Conservation (phyloP, 345 rosid species). For the Eucalyptus leucophloia region DNA sequence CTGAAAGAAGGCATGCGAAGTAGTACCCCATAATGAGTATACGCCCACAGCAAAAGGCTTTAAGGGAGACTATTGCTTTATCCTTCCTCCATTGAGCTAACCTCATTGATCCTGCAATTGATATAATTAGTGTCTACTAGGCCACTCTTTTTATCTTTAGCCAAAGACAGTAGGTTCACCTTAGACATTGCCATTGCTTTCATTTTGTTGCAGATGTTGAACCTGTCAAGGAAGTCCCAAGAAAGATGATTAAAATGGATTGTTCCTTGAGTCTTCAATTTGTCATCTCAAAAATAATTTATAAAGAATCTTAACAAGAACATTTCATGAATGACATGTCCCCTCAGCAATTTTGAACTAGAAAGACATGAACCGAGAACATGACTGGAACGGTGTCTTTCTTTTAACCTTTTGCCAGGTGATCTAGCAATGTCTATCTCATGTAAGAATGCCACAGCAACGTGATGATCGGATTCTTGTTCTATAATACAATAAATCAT, state of each 20-base stretch:
- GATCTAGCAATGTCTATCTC: background rate
- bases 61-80: background rate
- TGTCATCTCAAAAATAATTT: background rate
- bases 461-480: background rate
- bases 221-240: background rate
- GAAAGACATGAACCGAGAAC: background rate
- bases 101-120: background rate
- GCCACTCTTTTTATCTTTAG: background rate
- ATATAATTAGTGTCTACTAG: background rate
- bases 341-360: background rate
- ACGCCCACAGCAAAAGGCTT: background rate
- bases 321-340: background rate
- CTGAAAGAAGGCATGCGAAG: background rate
- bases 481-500: background rate
- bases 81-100: background rate
- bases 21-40: background rate
- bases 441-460: background rate
- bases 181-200: background rate
- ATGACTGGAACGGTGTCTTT: background rate
- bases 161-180: background rate
- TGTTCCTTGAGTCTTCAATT: background rate
- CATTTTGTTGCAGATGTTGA: background rate
- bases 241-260: background rate
- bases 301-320: background rate
- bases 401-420: background rate